A percentile compares a stretch with the other conserved stretches of the same genome.
These are phyloP conservation scores for Trichosanthes cucumerina DNA, from an alignment of 306 rosid genomes.

Conservation along the genomic window DNA sequence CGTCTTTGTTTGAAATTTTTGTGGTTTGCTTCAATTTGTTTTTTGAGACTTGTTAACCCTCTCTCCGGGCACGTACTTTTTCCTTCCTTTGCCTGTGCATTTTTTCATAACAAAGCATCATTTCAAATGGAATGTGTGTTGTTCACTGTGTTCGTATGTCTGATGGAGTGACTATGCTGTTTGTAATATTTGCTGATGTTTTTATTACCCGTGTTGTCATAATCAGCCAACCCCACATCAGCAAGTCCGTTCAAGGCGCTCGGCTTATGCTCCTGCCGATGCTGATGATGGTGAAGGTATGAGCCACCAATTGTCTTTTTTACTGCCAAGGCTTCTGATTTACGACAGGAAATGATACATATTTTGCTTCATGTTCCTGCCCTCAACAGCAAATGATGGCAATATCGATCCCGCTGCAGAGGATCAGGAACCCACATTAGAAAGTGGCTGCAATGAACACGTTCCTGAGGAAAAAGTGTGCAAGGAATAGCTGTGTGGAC, in stretches of 20 bases:
- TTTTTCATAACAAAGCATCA: background rate
- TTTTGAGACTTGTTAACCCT: background rate
- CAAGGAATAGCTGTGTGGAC: conserved; percentile 15
- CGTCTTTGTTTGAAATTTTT: background rate
- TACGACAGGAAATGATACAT: background rate
- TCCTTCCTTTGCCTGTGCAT: background rate
- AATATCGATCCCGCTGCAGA: conserved; percentile 18
- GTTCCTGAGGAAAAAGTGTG: conserved; percentile 27
- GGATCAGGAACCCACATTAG: conserved; percentile 23
- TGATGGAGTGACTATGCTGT: background rate
- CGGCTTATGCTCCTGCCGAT: conserved; percentile 70
- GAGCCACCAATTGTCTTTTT: background rate
- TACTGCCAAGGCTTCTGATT: background rate
- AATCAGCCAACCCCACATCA: conserved; percentile 89
- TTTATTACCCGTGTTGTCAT: conserved; percentile 1
- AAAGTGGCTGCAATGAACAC: conserved; percentile 14
- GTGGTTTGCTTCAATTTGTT: background rate
- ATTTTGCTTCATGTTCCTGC: background rate
- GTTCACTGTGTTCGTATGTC: background rate
- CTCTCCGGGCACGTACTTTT: background rate
- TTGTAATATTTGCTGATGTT: background rate
- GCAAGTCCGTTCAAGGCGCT: conserved; percentile 74
- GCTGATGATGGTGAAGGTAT: conserved; percentile 68
- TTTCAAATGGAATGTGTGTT: background rate
- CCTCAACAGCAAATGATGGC: conserved; percentile 23